Evolutionary conservation across 257 asterid genomes (phyloP).

Genomic region (Primulina eburnea): DNA sequence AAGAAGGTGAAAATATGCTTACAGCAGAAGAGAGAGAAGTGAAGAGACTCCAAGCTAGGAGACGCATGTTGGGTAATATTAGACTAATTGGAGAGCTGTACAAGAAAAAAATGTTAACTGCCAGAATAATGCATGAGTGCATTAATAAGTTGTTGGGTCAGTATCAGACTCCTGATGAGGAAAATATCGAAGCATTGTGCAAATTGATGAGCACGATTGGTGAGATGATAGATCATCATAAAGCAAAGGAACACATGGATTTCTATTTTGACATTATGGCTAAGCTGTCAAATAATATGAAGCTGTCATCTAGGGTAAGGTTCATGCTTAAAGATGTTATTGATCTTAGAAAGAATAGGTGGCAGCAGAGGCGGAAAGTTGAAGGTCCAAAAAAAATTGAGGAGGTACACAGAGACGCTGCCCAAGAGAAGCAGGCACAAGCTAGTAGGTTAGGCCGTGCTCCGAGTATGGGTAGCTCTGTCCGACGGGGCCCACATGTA

Average conservation of each 20-base stretch:
- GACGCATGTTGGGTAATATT: slow-evolving; percentile 90
- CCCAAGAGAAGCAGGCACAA: slow-evolving; percentile 89
- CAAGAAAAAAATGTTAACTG: slow-evolving; percentile 96
- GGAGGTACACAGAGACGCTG: slow-evolving; percentile 93
- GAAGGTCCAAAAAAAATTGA: slow-evolving; percentile 98
- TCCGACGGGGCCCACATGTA: slow-evolving; percentile 64
- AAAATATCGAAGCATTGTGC: slow-evolving; percentile 86
- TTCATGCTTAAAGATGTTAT: slow-evolving; percentile 90
- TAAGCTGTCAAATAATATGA: slow-evolving; percentile 66
- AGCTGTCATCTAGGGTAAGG: slow-evolving; percentile 83
- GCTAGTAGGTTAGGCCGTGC: slow-evolving; percentile 62
- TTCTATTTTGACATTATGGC: slow-evolving; percentile 58
- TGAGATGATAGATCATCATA: slow-evolving; percentile 82
- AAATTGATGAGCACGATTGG: slow-evolving; percentile 98
- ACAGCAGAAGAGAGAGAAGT: slow-evolving; percentile 86
- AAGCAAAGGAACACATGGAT: slow-evolving; percentile 79
- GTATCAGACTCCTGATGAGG: slow-evolving; percentile 78
- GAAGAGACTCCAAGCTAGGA: slow-evolving; percentile 62
- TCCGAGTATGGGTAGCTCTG: slow-evolving; percentile 56
- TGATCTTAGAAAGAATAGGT: slow-evolving; percentile 88
- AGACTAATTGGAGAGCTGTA: slow-evolving; percentile 89
- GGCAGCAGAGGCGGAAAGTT: slow-evolving; percentile 97
- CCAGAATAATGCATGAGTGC: slow-evolving; percentile 93
- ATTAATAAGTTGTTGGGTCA: slow-evolving; percentile 75
- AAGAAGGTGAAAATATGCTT: slow-evolving; percentile 72